Conservation (phyloP, 2,329 filamentous ascomycete species). For the Monilinia fructicola region DNA sequence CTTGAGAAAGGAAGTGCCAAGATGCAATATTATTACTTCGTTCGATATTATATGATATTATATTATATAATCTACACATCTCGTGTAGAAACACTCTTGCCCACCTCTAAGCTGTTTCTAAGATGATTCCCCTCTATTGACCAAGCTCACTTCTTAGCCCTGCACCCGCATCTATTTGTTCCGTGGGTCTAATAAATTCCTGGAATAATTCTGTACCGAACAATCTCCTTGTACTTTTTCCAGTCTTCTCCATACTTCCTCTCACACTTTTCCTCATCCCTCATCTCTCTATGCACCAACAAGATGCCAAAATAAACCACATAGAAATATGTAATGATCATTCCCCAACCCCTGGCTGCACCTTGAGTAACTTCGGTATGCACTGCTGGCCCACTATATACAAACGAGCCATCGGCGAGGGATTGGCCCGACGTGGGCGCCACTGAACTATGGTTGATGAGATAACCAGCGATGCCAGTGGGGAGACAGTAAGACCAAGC, state of each 20-base stretch:
- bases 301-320: constrained; percentile 87
- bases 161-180: background rate
- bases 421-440: constrained; percentile 52
- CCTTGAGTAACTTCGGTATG: constrained; percentile 68
- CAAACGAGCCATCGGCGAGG: constrained; percentile 52
- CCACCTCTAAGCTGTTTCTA: too few relatives aligned
- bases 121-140: background rate
- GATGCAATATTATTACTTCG: too few relatives aligned
- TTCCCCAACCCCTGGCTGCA: constrained; percentile 76
- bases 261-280: constrained; percentile 88
- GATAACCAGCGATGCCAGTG: constrained; percentile 80
- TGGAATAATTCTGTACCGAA: constrained; percentile 71
- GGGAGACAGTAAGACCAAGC: constrained; percentile 87
- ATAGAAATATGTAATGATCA: constrained; percentile 92
- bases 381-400: constrained; percentile 52
- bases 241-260: constrained; percentile 92
- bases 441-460: constrained; percentile 56
- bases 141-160: background rate
- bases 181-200: constrained; percentile 68
- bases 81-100: too few relatives aligned
- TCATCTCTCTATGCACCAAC: constrained; percentile 78
- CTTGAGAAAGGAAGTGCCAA: too few relatives aligned
- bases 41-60: too few relatives aligned
- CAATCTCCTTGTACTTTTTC: constrained; percentile 81
- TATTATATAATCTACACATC: too few relatives aligned